Percentiles rank a stretch among this genome's conserved stretches.
Evolutionary conservation across 1,284 basidiomycete species (phyloP).

Genomic region (Coniferiporia weirii): DNA sequence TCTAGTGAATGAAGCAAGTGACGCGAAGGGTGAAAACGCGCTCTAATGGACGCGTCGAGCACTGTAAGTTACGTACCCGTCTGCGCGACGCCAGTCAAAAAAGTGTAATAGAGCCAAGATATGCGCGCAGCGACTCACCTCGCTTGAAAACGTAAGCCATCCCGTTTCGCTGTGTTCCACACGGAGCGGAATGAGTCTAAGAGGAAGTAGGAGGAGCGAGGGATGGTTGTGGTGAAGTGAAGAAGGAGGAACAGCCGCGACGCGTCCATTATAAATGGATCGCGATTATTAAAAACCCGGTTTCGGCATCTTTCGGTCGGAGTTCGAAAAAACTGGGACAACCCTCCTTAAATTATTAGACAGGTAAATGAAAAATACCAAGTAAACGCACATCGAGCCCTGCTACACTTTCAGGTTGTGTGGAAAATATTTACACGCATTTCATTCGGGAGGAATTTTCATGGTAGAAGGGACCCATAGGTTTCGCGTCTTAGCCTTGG

Average conservation of each 20-base stretch:
- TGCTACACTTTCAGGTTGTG: too few relatives aligned
- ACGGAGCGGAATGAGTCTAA: not conserved
- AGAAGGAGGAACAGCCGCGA: conserved; percentile 1
- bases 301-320: conserved; percentile 4
- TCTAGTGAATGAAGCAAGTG: conserved; percentile 31
- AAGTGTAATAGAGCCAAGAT: conserved; percentile 16
- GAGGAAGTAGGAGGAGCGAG: conserved; percentile 2
- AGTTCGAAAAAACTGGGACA: conserved; percentile 2
- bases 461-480: too few relatives aligned
- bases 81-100: conserved; percentile 32
- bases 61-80: conserved; percentile 50
- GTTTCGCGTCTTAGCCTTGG: too few relatives aligned
- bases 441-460: too few relatives aligned
- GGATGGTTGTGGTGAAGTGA: not conserved
- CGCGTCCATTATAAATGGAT: conserved; percentile 14
- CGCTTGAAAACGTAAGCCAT: conserved; percentile 75
- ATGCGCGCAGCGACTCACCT: conserved; percentile 41
- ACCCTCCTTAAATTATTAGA: not conserved
- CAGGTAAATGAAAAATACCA: not conserved
- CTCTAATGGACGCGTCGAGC: conserved; percentile 33
- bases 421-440: too few relatives aligned
- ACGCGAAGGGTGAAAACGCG: conserved; percentile 17
- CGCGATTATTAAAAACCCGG: not conserved
- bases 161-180: not conserved
- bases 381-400: too few relatives aligned